Percentiles rank a stretch among this genome's conserved stretches.
phyloP scores from a whole-genome alignment of 2,329 filamentous ascomycete species.

The Leptodontidium sp. region DNA sequence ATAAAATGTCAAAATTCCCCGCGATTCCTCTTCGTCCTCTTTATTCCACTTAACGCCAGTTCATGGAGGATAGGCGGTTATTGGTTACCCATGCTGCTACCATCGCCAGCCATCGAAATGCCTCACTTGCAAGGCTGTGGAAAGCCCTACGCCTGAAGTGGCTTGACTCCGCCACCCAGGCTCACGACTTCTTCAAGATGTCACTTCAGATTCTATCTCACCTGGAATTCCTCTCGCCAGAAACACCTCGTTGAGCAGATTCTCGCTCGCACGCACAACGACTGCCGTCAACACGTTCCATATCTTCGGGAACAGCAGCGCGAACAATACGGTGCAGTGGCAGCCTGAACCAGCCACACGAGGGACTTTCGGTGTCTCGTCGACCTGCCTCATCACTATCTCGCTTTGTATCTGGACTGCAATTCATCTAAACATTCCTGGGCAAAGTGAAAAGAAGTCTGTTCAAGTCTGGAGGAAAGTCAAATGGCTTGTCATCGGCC shows the following conservation, averaged over 20 bases:
- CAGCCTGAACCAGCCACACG: slow-evolving; percentile 14
- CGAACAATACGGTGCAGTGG: neutral
- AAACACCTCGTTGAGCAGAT: neutral
- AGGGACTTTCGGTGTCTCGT: slow-evolving; percentile 15
- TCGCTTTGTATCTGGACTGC: slow-evolving; percentile 20
- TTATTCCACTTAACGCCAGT: too few relatives aligned
- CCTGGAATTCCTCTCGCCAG: neutral
- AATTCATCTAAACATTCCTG: slow-evolving; percentile 15
- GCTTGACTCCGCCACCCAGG: neutral
- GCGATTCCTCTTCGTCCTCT: too few relatives aligned
- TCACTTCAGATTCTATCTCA: neutral
- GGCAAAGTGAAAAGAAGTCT: neutral
- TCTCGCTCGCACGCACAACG: neutral
- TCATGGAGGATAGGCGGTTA: too few relatives aligned
- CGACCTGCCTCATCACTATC: slow-evolving; percentile 11
- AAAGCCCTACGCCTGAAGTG: neutral
- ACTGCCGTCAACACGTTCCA: slow-evolving; percentile 9
- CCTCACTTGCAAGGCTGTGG: neutral
- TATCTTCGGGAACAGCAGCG: slow-evolving; percentile 16
- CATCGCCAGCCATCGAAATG: neutral
- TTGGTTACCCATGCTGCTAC: too few relatives aligned
- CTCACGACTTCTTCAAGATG: neutral
- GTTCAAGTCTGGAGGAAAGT: slow-evolving; percentile 7
- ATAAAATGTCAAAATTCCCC: too few relatives aligned
- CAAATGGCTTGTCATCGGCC: neutral